Percentiles rank a stretch among this genome's conserved stretches.
Evolutionary conservation across 768 basidiomycete genomes (phyloP).

Genomic region (Scleroderma bovista): DNA sequence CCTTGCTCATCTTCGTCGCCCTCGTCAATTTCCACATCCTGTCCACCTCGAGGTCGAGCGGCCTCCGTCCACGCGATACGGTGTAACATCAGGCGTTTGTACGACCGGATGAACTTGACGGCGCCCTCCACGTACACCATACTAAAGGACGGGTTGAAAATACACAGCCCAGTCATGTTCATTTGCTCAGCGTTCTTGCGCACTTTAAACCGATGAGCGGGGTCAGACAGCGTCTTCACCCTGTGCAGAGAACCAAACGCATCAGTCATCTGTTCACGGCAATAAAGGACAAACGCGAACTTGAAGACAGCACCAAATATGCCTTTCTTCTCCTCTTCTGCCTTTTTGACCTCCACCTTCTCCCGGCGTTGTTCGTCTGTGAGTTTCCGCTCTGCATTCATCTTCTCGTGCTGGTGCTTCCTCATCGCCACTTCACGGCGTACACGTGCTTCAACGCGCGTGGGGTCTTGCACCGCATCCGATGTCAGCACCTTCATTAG

Average conservation of each 20-base stretch:
- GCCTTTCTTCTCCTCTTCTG: slow-evolving; percentile 82
- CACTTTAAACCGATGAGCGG: slow-evolving; percentile 92
- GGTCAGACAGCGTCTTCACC: slow-evolving; percentile 85
- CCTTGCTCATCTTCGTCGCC: slow-evolving; percentile 37
- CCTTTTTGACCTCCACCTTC: slow-evolving; percentile 81
- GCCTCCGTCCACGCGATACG: slow-evolving; percentile 95
- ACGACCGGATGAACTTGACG: slow-evolving; percentile 76
- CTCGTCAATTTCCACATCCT: slow-evolving; percentile 64
- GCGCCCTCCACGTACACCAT: slow-evolving; percentile 95
- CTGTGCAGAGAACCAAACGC: slow-evolving; percentile 33
- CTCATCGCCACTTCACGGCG: slow-evolving; percentile 89
- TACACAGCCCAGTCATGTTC: slow-evolving; percentile 80
- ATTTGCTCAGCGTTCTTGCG: slow-evolving; percentile 94
- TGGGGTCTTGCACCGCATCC: slow-evolving; percentile 96
- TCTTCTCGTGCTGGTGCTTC: slow-evolving; percentile 85
- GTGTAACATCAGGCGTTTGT: slow-evolving; percentile 78
- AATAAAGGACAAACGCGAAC: slow-evolving; percentile 40
- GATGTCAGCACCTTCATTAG: slow-evolving; percentile 97
- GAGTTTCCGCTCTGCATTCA: slow-evolving; percentile 88
- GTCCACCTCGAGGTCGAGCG: slow-evolving; percentile 69
- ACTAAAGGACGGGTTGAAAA: slow-evolving; percentile 85
- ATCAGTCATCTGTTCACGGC: background rate
- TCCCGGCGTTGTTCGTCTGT: slow-evolving; percentile 86
- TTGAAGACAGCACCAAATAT: slow-evolving; percentile 86
- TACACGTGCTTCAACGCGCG: slow-evolving; percentile 93